Conservation (phyloP, 1,139 yeast genomes). For the Debaryomyces sp. region DNA sequence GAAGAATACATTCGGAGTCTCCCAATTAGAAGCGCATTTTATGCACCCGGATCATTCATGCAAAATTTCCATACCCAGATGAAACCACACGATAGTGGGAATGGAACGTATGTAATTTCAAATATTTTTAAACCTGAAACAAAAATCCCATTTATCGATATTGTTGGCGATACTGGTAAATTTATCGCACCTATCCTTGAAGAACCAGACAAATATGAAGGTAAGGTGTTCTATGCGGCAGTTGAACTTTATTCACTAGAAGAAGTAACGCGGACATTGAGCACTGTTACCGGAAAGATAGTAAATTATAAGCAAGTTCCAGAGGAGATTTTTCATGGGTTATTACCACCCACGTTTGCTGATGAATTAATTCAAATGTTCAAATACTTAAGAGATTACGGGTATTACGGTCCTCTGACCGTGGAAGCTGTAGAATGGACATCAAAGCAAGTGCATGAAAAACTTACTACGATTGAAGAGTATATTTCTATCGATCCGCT, state of each 20-base stretch:
- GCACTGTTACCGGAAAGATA: neutral
- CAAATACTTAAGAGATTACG: neutral
- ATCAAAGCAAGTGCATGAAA: neutral
- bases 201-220: neutral
- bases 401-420: neutral
- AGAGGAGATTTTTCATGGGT: neutral
- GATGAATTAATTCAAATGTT: neutral
- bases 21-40: neutral
- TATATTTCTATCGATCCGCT: neutral
- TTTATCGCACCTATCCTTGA: neutral
- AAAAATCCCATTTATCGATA: constrained; percentile 2
- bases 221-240: neutral
- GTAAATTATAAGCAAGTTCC: neutral
- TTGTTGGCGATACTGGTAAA: constrained; percentile 11
- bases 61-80: neutral
- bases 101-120: constrained; percentile 2
- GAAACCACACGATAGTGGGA: constrained; percentile 1
- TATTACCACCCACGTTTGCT: neutral
- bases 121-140: neutral
- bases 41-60: neutral
- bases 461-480: neutral
- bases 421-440: neutral
- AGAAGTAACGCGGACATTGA: neutral
- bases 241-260: neutral
- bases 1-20: neutral